Base-by-base conservation (phyloP, 176 grass and related monocot genomes). In the Pharus latifolius region DNA sequence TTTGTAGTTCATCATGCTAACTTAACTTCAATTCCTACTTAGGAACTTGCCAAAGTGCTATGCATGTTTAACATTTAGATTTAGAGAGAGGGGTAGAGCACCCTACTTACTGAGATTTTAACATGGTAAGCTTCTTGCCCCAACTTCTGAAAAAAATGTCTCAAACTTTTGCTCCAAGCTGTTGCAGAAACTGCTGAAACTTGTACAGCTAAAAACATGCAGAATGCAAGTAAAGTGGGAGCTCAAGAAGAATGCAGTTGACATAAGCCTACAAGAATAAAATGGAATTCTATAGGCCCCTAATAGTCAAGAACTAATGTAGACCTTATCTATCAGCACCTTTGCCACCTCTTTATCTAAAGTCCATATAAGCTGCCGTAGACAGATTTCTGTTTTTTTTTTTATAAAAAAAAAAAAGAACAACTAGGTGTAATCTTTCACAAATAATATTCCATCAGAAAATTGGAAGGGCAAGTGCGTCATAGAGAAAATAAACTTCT, bases 261-360 rank as follows among this genome's bases (percentile, higher is more conserved):
- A 35, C 75, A 69, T 43, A 74, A 79, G 60, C 49, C 16, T 53
- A 65, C 67, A 40, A 60, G 69, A 65, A 72, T 31, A 72, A 70
- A 70, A 45, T 23, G 15, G 60, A 43, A 79, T 79, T 61, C 12
- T 48, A 69, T 43, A 63, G 63, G 32, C 56, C 83, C 70, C 55
- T 67, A 14, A 37, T 52, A 63, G 46, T 68, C 9, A 60, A 69
- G 38, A 74, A 75, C 30, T 38, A 85, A 41, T 63, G 56, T 80
- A 57, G 41, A 70, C 49, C 31, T 70, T 64, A 76, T 63, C 56
- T 50, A 20, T 43, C 26, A 70, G 4, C 25, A 70, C 49, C 24
- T 75, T 75, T 64, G 41, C 60, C 12, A 48, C 70, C 42, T 80
- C 37, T 63, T 80, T 85, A 48, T 72, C 57, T 18, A 13, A 70